Evolutionary conservation across 192 early-diverging fungal species (phyloP).

Genomic region (Spizellomyces punctatus): DNA sequence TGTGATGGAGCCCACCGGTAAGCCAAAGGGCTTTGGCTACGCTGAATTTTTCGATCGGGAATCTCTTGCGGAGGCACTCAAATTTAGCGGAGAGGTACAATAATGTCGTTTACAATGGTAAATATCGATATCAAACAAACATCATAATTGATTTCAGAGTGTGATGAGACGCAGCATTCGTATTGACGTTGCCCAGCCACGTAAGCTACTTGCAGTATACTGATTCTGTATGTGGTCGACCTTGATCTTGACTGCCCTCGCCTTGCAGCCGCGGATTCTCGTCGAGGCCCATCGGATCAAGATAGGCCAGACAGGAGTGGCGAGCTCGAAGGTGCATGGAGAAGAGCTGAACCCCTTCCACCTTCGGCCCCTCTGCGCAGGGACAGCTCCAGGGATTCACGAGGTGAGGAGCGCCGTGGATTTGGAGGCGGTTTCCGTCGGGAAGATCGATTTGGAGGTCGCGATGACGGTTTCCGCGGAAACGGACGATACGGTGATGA

Average conservation of each 20-base stretch:
- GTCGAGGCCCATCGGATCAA: background rate
- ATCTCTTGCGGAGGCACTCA: slow-evolving; percentile 78
- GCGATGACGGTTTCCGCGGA: slow-evolving; percentile 35
- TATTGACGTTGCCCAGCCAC: slow-evolving; percentile 87
- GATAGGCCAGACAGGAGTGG: slow-evolving; percentile 11
- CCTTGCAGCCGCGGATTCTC: slow-evolving; percentile 1
- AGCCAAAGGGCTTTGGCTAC: slow-evolving; percentile 93
- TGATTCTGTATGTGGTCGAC: too few species aligned
- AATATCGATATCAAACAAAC: background rate
- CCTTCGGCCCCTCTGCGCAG: slow-evolving; percentile 44
- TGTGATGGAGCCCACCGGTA: slow-evolving; percentile 74
- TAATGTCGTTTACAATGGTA: slow-evolving; percentile 29
- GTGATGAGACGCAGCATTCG: slow-evolving; percentile 73
- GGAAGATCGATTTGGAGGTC: slow-evolving; percentile 26
- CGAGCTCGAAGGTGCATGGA: slow-evolving; percentile 36
- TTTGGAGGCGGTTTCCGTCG: slow-evolving; percentile 21
- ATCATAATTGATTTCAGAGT: slow-evolving; percentile 38
- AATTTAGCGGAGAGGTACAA: slow-evolving; percentile 51
- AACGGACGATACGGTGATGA: slow-evolving; percentile 13
- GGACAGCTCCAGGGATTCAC: slow-evolving; percentile 41
- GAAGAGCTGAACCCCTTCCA: slow-evolving; percentile 54
- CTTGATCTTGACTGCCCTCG: too few species aligned
- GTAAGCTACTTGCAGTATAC: slow-evolving; percentile 50
- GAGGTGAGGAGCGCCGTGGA: slow-evolving; percentile 27
- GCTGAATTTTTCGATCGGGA: slow-evolving; percentile 90